These are phyloP conservation scores for Ganoderma sinense DNA, from an alignment of 1,284 basidiomycete genomes.

Conservation along the genomic window DNA sequence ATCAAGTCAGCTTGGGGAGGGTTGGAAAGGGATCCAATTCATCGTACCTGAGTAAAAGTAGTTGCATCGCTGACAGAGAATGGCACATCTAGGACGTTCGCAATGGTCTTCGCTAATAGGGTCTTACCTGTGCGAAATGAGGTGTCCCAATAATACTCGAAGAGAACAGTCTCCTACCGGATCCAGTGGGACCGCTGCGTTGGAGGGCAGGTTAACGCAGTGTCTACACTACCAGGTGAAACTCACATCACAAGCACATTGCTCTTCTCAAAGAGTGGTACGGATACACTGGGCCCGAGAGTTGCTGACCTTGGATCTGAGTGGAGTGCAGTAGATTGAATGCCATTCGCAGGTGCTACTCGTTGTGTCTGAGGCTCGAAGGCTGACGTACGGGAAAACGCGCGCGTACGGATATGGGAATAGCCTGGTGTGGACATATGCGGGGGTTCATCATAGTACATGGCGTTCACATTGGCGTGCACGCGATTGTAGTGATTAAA, in stretches of 20 bases:
- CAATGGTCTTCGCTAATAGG: slow-evolving; percentile 84
- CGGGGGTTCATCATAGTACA: slow-evolving; percentile 49
- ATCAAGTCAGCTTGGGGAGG: slow-evolving; percentile 4
- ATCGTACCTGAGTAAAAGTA: slow-evolving; percentile 76
- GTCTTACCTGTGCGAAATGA: slow-evolving; percentile 74
- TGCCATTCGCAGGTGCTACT: slow-evolving; percentile 42
- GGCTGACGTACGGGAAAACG: slow-evolving; percentile 2
- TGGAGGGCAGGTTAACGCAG: slow-evolving; percentile 21
- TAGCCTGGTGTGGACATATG: slow-evolving; percentile 32
- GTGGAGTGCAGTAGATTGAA: slow-evolving; percentile 62
- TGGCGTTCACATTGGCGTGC: slow-evolving; percentile 64
- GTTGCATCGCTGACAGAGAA: slow-evolving; percentile 92
- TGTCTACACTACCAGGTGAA: neutral
- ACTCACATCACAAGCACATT: slow-evolving; percentile 89
- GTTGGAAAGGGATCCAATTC: neutral
- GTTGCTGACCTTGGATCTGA: slow-evolving; percentile 46
- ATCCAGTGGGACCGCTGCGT: slow-evolving; percentile 80
- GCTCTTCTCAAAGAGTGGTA: slow-evolving; percentile 89
- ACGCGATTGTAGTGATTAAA: slow-evolving; percentile 93
- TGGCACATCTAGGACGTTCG: slow-evolving; percentile 88
- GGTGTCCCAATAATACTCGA: neutral
- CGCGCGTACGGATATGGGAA: slow-evolving; percentile 43
- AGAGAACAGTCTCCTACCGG: slow-evolving; percentile 54
- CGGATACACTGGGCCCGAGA: slow-evolving; percentile 49
- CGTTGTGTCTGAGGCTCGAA: neutral